These are phyloP conservation scores for Fragaria nilgerrensis DNA, from an alignment of 306 rosid genomes.

Conservation along the genomic window DNA sequence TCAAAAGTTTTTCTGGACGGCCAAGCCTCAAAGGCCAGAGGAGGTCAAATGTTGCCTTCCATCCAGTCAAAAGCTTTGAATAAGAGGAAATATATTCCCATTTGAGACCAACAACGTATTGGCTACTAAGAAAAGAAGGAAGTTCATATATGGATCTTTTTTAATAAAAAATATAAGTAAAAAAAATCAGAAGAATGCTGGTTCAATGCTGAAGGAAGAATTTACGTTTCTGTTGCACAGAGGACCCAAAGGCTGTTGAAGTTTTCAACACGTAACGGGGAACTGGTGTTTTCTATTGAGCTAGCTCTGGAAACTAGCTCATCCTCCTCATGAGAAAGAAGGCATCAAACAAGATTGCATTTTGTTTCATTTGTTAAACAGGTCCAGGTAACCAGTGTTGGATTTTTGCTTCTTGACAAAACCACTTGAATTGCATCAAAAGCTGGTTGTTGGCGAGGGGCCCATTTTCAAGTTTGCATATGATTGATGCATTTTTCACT, in stretches of 20 bases:
- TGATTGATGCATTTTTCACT: constrained; percentile 17
- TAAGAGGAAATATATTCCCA: not conserved
- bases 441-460: constrained; percentile 14
- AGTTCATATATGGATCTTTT: not conserved
- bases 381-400: constrained; percentile 24
- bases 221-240: constrained; percentile 8
- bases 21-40: not conserved
- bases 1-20: not conserved
- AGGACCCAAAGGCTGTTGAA: not conserved
- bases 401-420: constrained; percentile 30
- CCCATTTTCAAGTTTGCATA: not conserved
- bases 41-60: constrained; percentile 18
- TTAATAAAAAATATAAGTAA: not conserved
- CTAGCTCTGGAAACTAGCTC: not conserved
- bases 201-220: constrained; percentile 15
- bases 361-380: constrained; percentile 5
- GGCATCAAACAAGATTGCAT: constrained; percentile 15
- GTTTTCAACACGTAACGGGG: not conserved
- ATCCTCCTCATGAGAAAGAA: constrained; percentile 13
- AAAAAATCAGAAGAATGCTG: not conserved
- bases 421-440: not conserved
- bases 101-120: constrained; percentile 6
- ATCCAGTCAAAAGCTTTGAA: constrained; percentile 24
- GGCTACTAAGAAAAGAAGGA: not conserved
- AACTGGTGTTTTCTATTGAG: not conserved